These are phyloP conservation scores for Dalbergia cultrata DNA, from an alignment of 306 rosid genomes.

Conservation along the genomic window DNA sequence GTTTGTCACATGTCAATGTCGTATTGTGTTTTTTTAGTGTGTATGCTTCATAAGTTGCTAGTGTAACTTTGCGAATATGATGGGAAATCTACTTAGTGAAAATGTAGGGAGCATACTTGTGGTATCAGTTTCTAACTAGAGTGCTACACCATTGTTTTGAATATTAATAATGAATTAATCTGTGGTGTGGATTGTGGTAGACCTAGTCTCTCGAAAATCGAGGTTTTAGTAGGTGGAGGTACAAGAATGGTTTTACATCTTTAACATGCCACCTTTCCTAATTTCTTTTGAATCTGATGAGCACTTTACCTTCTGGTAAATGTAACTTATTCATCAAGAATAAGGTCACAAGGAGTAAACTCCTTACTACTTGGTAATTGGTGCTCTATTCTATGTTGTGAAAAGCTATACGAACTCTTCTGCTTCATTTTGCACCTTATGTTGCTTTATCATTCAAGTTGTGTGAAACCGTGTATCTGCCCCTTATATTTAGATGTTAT, in stretches of 20 bases:
- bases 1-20: too few relatives aligned
- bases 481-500: slow-evolving; percentile 19
- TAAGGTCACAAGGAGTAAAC: slow-evolving; percentile 11
- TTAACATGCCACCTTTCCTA: neutral
- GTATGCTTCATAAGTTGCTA: too few relatives aligned
- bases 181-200: neutral
- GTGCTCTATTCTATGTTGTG: slow-evolving; percentile 15
- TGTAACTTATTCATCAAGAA: slow-evolving; percentile 8
- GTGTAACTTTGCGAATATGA: too few relatives aligned
- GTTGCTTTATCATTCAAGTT: slow-evolving; percentile 32
- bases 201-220: slow-evolving; percentile 16
- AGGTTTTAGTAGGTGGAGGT: slow-evolving; percentile 2
- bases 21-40: too few relatives aligned
- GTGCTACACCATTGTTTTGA: slow-evolving; percentile 3
- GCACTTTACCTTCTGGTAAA: slow-evolving; percentile 8
- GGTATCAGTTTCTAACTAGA: slow-evolving; percentile 16
- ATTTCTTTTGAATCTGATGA: neutral
- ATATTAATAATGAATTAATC: slow-evolving; percentile 7
- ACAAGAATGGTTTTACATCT: slow-evolving; percentile 3
- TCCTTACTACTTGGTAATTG: slow-evolving; percentile 27
- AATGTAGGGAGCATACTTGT: neutral
- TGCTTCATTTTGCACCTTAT: neutral
- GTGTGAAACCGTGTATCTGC: slow-evolving; percentile 27
- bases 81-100: too few relatives aligned
- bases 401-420: slow-evolving; percentile 13